Base-by-base conservation (phyloP, 1,284 basidiomycete species). In the Leccinum ponderosum region DNA sequence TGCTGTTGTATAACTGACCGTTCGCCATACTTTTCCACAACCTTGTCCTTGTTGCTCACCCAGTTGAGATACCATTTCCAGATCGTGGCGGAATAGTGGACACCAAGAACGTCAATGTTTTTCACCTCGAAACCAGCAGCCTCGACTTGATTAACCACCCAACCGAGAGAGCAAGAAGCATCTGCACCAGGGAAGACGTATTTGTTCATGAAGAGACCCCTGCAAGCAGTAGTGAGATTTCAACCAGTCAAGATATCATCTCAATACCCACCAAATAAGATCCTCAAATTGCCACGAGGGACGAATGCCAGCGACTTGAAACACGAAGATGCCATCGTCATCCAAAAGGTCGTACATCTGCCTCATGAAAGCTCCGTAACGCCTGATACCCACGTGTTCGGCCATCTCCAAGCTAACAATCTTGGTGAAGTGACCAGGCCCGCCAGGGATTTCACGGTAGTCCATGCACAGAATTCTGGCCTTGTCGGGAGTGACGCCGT, bases 371-470 rank as follows among this genome's bases (percentile, higher is more conserved):
- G 89, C 77, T 53, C 85, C 84, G 77, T 99, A 99, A 63, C 95
- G 91, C 68, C 94, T 89, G 73, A 99, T 89, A 62, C 97, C 97
- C 65, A 99, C 97, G 72, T 98, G 95, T 87, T 99, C 97, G 39
- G 97, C 97, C 97, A 99, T 99, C 79, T 99, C 97, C 68, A 99
- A 84, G 68, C 89, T 91, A 56, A 97, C 94, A 65, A 99, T 99
- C 83, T 99, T 99, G 74, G 87, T 91, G 76, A 91, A 99, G 60
- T 87, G 86, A 59, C 89, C 92, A 60, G 86, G 83, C 27, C 87
- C 85, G 53, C 86, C 85, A 42, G 95, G 95, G 67, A 98, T 93
- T 62, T 98, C 94, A 42, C 97, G 87, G 78, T 94, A 98, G 77
- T 99, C 97, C 75, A 88, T 89, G 83, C 97, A 98, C 57, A 98